phyloP scores from a whole-genome alignment of 306 rosid species.

The Dryas drummondii region DNA sequence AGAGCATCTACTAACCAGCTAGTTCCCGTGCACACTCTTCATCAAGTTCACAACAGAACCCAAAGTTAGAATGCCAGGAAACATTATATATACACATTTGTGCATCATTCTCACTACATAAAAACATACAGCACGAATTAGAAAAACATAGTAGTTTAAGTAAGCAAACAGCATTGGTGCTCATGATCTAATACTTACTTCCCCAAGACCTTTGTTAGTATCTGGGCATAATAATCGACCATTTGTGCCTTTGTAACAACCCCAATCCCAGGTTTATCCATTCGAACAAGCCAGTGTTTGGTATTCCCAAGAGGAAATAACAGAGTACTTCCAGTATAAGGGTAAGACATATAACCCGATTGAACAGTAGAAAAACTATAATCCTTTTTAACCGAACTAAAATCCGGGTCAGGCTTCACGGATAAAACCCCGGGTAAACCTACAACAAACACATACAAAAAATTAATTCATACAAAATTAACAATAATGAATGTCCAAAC shows the following conservation, averaged over 20 bases:
- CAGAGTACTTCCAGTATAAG: slow-evolving; percentile 31
- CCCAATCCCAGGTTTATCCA: slow-evolving; percentile 71
- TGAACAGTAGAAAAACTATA: slow-evolving; percentile 39
- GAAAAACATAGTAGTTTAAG: slow-evolving; percentile 14
- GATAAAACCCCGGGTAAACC: slow-evolving; percentile 62
- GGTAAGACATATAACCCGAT: slow-evolving; percentile 15
- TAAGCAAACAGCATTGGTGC: not conserved
- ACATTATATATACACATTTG: slow-evolving; percentile 90
- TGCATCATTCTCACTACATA: slow-evolving; percentile 75
- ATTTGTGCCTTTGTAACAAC: slow-evolving; percentile 90
- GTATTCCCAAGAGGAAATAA: slow-evolving; percentile 67
- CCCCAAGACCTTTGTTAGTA: slow-evolving; percentile 74
- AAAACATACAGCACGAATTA: slow-evolving; percentile 19
- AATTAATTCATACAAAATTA: not conserved
- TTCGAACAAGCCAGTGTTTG: slow-evolving; percentile 81
- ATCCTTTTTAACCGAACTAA: slow-evolving; percentile 48
- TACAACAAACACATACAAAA: slow-evolving; percentile 26
- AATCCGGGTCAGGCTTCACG: slow-evolving; percentile 60
- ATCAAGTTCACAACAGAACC: slow-evolving; percentile 88
- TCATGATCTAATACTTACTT: slow-evolving; percentile 47
- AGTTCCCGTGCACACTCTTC: slow-evolving; percentile 67
- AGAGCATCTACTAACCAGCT: slow-evolving; percentile 42
- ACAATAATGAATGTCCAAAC: not conserved
- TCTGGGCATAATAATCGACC: slow-evolving; percentile 77
- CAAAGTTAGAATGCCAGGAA: slow-evolving; percentile 77